Percentiles rank a stretch among this genome's conserved stretches.
Conservation (phyloP, 1,284 basidiomycete genomes). For the Inonotus obliquus region DNA sequence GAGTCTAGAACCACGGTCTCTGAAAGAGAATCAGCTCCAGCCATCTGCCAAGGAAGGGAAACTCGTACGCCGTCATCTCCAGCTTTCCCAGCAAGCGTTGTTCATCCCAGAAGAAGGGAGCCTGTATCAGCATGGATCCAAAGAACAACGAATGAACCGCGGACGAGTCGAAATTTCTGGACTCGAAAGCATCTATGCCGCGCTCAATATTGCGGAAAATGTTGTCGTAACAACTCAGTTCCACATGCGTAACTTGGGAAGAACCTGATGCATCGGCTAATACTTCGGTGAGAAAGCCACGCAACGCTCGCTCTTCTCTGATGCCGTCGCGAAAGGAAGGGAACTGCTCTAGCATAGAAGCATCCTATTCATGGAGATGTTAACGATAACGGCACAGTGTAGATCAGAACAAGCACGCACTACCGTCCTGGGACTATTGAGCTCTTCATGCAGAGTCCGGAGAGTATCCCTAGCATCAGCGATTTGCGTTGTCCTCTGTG, state of each 20-base stretch:
- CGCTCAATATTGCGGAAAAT: neutral
- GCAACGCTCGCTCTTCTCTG: slow-evolving; percentile 18
- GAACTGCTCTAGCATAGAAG: slow-evolving; percentile 16
- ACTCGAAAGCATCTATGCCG: neutral
- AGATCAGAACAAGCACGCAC: neutral
- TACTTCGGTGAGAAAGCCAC: neutral
- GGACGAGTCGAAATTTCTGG: neutral
- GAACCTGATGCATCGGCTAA: neutral
- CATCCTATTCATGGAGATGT: neutral
- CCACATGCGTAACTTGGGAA: neutral
- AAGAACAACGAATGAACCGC: neutral
- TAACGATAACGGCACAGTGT: neutral
- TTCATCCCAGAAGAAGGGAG: neutral
- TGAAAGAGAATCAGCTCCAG: neutral
- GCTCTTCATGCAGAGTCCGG: neutral
- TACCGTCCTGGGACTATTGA: neutral
- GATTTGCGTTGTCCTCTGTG: neutral
- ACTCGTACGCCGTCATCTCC: neutral
- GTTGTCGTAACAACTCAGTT: neutral
- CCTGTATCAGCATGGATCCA: neutral
- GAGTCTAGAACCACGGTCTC: neutral
- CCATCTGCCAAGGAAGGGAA: neutral
- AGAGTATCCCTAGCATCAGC: neutral
- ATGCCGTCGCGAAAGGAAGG: slow-evolving; percentile 50
- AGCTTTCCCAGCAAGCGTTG: neutral